These are phyloP conservation scores for Scutellaria baicalensis DNA, from an alignment of 257 asterid species.

Conservation along the genomic window DNA sequence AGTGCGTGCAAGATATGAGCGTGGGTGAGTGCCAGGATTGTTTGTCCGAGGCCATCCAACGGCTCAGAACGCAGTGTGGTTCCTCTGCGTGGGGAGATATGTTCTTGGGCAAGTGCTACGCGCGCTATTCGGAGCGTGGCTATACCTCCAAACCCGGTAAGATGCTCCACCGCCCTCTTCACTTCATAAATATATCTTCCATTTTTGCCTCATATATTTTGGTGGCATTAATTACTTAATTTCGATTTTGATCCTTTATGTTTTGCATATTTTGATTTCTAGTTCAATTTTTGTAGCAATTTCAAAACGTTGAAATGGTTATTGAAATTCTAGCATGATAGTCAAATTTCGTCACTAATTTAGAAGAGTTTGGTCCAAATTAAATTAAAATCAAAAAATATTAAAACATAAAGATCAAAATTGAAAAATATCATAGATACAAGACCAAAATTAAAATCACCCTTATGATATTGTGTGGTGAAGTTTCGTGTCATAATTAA, in stretches of 20 bases:
- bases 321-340: too few relatives aligned
- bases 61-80: conserved; percentile 61
- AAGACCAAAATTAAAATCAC: too few relatives aligned
- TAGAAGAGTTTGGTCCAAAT: too few relatives aligned
- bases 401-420: too few relatives aligned
- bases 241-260: too few relatives aligned
- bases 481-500: background rate
- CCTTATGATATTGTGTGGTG: background rate
- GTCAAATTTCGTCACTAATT: too few relatives aligned
- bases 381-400: too few relatives aligned
- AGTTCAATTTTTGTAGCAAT: too few relatives aligned
- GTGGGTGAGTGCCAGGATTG: conserved; percentile 71
- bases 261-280: too few relatives aligned
- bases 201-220: background rate
- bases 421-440: too few relatives aligned
- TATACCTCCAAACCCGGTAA: conserved; percentile 37
- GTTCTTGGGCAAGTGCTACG: conserved; percentile 86
- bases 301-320: too few relatives aligned
- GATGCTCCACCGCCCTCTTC: background rate
- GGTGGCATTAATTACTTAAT: too few relatives aligned
- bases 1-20: conserved; percentile 82
- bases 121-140: conserved; percentile 74
- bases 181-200: background rate
- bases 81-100: conserved; percentile 67
- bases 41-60: conserved; percentile 61